Evolutionary conservation across 2,329 filamentous ascomycete genomes (phyloP), one percentile per base, ranked within the genome.

Genomic region (Trichoderma sp.): DNA sequence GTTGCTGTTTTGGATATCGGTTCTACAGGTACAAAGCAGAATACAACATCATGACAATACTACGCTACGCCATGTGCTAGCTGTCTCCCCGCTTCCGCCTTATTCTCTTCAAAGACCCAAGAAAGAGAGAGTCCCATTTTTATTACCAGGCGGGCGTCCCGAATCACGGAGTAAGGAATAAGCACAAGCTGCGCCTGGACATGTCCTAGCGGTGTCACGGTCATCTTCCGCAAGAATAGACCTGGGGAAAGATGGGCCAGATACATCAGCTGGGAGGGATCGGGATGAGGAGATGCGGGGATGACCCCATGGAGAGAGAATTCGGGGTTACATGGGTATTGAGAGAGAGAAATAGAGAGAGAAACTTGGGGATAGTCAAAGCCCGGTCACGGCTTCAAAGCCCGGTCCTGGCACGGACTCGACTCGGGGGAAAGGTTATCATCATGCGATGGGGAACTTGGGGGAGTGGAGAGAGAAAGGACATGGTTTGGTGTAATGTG

Each of bases 271-370:
- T 63, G 16, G 68, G 16, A 71, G 53, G 35, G 24, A 41, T 24
- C 33, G 24, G 38, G 27, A 14, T 14, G 56, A 71, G 35, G 35
- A 62, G 21, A 71, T 71, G 68, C 68, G 68, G 68, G 68, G 68
- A 12, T 27, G 50, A 63, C 18, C 9, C 11, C 27, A 24, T 33
- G 68, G 68, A 63, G 59, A 2, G 56, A 71, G 53, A n/a, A 33
- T 8, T 27, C 21, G 41, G 67, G 33, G 33, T 62, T 29, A 24
- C 11, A 41, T 60, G 67, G 21, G 18, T 53, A 29, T 29, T 5
- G 29, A 21, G 53, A 27, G 6, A 27, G 33, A 11, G n/a, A 7
- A 67, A 16, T 35, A 69, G n/a, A 11, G 9, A n/a, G 33, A 41
- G 8, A 6, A 14, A 12, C 9, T 41, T 60, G 53, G 56, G 31